A percentile compares a stretch with the other conserved stretches of the same genome.
phyloP scores from a whole-genome alignment of 176 grass and related monocot species.

The Poa annua region DNA sequence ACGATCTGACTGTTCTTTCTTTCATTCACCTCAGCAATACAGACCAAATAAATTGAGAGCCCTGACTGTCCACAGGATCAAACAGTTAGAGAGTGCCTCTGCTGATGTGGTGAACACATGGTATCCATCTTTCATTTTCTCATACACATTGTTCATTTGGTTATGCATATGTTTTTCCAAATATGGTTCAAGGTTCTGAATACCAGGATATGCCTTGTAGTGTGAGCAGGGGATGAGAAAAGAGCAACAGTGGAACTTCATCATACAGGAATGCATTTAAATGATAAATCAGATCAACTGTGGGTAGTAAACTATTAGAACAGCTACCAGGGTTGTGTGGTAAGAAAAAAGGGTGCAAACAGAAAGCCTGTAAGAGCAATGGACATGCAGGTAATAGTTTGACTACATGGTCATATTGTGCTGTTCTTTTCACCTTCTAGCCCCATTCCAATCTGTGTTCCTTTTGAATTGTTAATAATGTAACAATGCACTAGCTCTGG shows the following conservation, averaged over 20 bases:
- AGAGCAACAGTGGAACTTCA: constrained; percentile 21
- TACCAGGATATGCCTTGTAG: constrained; percentile 1
- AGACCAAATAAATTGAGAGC: not conserved
- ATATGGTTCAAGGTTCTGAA: constrained; percentile 33
- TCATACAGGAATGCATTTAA: constrained; percentile 11
- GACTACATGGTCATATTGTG: not conserved
- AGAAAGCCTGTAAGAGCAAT: constrained; percentile 26
- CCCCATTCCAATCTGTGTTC: constrained; percentile 2
- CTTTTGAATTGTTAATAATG: not conserved
- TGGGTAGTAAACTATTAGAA: constrained; percentile 8
- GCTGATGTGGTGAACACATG: constrained; percentile 36
- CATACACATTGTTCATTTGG: not conserved
- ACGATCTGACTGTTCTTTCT: constrained; percentile 9
- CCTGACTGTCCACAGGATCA: constrained; percentile 15
- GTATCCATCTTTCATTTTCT: constrained; percentile 8
- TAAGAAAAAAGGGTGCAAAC: constrained; percentile 11
- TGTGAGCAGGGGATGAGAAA: constrained; percentile 23
- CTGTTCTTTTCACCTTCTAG: constrained; percentile 19
- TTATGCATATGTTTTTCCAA: constrained; percentile 27
- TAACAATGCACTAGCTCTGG: not conserved
- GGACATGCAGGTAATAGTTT: constrained; percentile 33
- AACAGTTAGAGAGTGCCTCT: constrained; percentile 17
- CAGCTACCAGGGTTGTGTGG: not conserved
- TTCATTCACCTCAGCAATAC: constrained; percentile 27
- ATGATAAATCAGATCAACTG: constrained; percentile 23